Conservation (phyloP, 177 flowering plant genomes). For the Vitis hybrid region DNA sequence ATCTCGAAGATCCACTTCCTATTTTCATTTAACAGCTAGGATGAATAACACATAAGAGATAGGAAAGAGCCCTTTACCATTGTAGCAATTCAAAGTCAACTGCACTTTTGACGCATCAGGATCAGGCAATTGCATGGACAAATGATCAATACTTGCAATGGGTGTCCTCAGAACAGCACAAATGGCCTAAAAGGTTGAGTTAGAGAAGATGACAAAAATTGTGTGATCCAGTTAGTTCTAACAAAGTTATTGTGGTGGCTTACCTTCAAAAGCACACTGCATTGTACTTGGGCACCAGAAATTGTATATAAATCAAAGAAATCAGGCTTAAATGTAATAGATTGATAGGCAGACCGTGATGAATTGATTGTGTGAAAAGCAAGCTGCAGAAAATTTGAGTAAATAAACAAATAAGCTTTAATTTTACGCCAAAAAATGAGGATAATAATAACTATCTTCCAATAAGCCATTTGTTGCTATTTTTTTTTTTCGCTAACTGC, state of each 20-base stretch:
- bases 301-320: constrained; percentile 71
- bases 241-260: background rate
- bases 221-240: background rate
- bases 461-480: no score
- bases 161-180: constrained; percentile 96
- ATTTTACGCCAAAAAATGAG: no score
- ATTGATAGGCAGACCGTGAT: constrained; percentile 82
- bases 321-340: constrained; percentile 58
- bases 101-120: constrained; percentile 78
- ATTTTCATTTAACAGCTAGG: background rate
- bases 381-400: constrained; percentile 46
- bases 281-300: constrained; percentile 59
- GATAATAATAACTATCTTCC: no score
- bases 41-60: background rate
- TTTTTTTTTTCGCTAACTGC: no score
- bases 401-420: background rate
- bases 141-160: constrained; percentile 58
- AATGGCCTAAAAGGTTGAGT: constrained; percentile 56
- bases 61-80: constrained; percentile 39
- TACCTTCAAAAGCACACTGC: constrained; percentile 93
- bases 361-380: constrained; percentile 71
- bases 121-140: constrained; percentile 52
- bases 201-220: background rate
- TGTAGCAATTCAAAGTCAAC: constrained; percentile 73
- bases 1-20: background rate